These are phyloP conservation scores for Escallonia rubra DNA, from an alignment of 129 eudicot species.

Conservation along the genomic window DNA sequence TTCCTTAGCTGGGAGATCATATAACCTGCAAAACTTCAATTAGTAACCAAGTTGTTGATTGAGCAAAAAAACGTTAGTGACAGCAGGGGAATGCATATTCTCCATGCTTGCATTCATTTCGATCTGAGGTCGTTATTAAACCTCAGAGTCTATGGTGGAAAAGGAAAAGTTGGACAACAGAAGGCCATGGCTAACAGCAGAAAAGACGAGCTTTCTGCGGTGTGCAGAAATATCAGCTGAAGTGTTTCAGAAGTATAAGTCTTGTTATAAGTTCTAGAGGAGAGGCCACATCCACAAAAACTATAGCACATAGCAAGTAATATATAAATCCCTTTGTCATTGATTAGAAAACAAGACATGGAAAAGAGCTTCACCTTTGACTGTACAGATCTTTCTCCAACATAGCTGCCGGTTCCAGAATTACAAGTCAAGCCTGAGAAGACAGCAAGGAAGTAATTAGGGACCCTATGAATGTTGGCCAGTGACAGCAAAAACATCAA, in stretches of 20 bases:
- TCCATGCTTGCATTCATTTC: neutral
- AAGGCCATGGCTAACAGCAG: neutral
- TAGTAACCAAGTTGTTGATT: neutral
- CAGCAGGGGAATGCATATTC: neutral
- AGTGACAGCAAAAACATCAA: neutral
- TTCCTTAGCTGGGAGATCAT: constrained; percentile 11
- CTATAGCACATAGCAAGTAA: too few species aligned
- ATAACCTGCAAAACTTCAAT: constrained; percentile 19
- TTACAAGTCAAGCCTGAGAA: neutral
- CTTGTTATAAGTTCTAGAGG: neutral
- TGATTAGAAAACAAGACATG: neutral
- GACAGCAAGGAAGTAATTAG: neutral
- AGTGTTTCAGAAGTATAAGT: neutral
- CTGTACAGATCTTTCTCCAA: neutral
- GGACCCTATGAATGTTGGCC: neutral
- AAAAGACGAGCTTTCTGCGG: neutral
- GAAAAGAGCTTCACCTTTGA: neutral
- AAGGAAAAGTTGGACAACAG: neutral
- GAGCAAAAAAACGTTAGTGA: neutral
- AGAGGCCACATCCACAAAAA: neutral
- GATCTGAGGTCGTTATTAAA: neutral
- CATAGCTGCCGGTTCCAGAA: neutral
- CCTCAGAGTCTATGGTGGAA: neutral
- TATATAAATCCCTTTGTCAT: too few species aligned
- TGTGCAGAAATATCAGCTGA: neutral